These are phyloP conservation scores for Mycena vitilis DNA, from an alignment of 768 basidiomycete genomes.

Conservation along the genomic window DNA sequence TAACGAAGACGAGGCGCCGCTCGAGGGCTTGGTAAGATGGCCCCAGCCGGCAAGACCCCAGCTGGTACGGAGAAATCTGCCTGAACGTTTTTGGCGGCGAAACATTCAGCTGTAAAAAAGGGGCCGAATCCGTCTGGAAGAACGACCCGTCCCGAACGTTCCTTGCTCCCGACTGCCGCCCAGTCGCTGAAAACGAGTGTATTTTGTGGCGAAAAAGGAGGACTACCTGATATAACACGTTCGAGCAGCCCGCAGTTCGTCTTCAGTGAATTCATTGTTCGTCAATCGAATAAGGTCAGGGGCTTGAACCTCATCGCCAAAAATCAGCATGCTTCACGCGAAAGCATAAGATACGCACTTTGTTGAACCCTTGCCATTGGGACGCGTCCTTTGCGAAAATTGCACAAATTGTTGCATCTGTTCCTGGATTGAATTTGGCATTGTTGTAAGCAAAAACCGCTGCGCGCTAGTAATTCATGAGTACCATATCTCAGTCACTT, in stretches of 20 bases:
- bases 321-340: neutral
- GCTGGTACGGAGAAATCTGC: too few species aligned
- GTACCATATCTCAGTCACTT: neutral
- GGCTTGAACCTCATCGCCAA: neutral
- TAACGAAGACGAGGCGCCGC: conserved; percentile 3
- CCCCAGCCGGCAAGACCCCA: too few species aligned
- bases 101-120: too few species aligned
- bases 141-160: too few species aligned
- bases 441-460: neutral
- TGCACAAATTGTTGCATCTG: neutral
- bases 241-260: neutral
- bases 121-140: too few species aligned
- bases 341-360: neutral
- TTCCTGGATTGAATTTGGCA: neutral
- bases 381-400: neutral
- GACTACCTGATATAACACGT: neutral
- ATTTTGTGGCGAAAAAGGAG: neutral
- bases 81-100: too few species aligned
- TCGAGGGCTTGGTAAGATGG: neutral
- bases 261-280: neutral
- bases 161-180: neutral
- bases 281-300: neutral
- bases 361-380: neutral
- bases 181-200: neutral
- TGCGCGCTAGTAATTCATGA: neutral